Evolutionary conservation across 2,329 filamentous ascomycete genomes (phyloP).

Genomic region (Dactylellina leptospora): DNA sequence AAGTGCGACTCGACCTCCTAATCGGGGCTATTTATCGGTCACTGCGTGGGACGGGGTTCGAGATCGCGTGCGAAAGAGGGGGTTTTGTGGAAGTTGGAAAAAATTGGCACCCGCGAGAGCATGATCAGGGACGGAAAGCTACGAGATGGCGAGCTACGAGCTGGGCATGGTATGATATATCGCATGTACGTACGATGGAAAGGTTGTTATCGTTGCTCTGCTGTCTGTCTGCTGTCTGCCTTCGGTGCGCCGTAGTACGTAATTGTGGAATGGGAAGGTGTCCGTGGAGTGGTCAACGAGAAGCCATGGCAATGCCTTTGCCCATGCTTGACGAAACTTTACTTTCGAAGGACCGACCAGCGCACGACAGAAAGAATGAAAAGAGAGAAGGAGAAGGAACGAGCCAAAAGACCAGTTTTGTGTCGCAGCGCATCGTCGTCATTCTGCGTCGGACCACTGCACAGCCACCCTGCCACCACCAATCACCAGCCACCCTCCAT

Average conservation of each 20-base stretch:
- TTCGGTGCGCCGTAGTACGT: slow-evolving; percentile 33
- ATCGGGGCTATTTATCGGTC: background rate
- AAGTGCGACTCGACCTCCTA: slow-evolving; percentile 3
- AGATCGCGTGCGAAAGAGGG: slow-evolving; percentile 27
- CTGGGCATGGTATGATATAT: background rate
- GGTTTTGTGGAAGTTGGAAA: background rate
- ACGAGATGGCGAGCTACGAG: background rate
- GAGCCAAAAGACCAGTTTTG: too few relatives aligned
- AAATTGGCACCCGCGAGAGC: slow-evolving; percentile 13
- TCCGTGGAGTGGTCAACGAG: slow-evolving; percentile 9
- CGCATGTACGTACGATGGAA: background rate
- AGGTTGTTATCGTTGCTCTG: slow-evolving; percentile 8
- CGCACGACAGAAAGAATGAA: too few relatives aligned
- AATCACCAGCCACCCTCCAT: too few relatives aligned
- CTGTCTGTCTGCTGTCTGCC: slow-evolving; percentile 6
- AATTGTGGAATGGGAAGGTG: slow-evolving; percentile 28
- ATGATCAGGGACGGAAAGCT: slow-evolving; percentile 22
- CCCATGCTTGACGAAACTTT: background rate
- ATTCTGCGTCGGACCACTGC: too few relatives aligned
- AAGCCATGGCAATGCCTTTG: slow-evolving; percentile 7
- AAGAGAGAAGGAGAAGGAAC: too few relatives aligned
- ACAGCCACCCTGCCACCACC: too few relatives aligned
- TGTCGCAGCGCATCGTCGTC: too few relatives aligned
- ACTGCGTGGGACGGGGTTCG: background rate
- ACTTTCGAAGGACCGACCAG: too few relatives aligned